A percentile compares a stretch with the other conserved stretches of the same genome.
Evolutionary conservation across 805 yeast genomes (phyloP).

Genomic region (Barnettozyma salicaria): DNA sequence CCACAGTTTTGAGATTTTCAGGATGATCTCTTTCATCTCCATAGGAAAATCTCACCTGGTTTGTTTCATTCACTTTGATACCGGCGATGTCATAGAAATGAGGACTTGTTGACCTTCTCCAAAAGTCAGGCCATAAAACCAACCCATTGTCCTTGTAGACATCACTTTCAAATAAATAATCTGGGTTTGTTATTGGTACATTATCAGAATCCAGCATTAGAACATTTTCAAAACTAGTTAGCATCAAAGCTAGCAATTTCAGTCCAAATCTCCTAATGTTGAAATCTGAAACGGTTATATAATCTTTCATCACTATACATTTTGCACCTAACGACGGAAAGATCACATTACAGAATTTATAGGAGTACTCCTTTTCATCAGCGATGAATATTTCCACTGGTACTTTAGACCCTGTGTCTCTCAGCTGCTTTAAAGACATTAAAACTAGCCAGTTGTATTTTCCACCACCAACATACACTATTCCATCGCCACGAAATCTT

Average conservation of each 20-base stretch:
- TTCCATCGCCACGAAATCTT: conserved; percentile 42
- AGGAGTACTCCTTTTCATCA: conserved; percentile 55
- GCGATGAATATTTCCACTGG: conserved; percentile 81
- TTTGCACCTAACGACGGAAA: conserved; percentile 56
- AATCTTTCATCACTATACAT: conserved; percentile 55
- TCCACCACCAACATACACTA: conserved; percentile 78
- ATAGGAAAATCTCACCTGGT: conserved; percentile 1
- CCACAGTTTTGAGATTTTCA: conserved; percentile 28
- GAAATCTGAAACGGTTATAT: conserved; percentile 35
- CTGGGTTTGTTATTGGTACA: conserved; percentile 58
- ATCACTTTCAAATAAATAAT: conserved; percentile 44
- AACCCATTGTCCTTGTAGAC: conserved; percentile 45
- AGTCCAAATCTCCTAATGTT: conserved; percentile 59
- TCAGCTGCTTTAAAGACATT: conserved; percentile 54
- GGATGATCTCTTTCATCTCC: conserved; percentile 27
- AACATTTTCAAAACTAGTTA: conserved; percentile 68
- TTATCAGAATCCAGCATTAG: conserved; percentile 73
- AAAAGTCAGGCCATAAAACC: conserved; percentile 76
- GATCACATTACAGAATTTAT: conserved; percentile 54
- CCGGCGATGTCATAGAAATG: conserved; percentile 60
- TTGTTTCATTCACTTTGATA: conserved; percentile 35
- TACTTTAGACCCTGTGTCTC: conserved; percentile 51
- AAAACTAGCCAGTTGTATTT: conserved; percentile 67
- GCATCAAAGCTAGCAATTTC: conserved; percentile 63
- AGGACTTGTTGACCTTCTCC: conserved; percentile 77